Percentiles rank a stretch among this genome's conserved stretches.
Evolutionary conservation across 257 asterid genomes (phyloP).

Genomic region (Phtheirospermum japonicum): DNA sequence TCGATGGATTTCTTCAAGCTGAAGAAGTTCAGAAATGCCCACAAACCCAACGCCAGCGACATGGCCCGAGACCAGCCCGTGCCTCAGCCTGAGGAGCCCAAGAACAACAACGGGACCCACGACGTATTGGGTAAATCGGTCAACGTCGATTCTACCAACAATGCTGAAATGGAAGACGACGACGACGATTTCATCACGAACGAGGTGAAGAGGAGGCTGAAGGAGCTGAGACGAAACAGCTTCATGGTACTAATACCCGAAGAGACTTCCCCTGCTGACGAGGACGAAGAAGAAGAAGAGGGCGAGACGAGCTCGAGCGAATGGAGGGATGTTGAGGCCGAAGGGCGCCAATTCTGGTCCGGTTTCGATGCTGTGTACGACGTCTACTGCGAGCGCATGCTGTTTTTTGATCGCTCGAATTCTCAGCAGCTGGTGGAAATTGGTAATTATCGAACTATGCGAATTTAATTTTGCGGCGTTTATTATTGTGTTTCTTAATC

Average conservation of each 20-base stretch:
- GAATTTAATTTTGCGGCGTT: not conserved
- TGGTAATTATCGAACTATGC: constrained; percentile 43
- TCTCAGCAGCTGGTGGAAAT: constrained; percentile 75
- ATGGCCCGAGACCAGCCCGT: constrained; percentile 45
- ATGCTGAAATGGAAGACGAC: constrained; percentile 54
- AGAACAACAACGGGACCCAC: constrained; percentile 29
- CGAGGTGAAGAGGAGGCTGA: constrained; percentile 93
- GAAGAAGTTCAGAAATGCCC: constrained; percentile 61
- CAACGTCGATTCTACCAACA: constrained; percentile 43
- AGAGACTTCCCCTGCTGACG: constrained; percentile 63
- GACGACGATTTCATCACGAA: constrained; percentile 89
- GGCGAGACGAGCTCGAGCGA: constrained; percentile 74
- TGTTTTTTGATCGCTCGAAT: constrained; percentile 55
- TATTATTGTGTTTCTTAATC: not conserved
- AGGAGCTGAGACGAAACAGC: constrained; percentile 86
- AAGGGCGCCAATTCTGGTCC: constrained; percentile 83
- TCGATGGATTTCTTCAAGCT: constrained; percentile 72
- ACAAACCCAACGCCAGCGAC: constrained; percentile 42
- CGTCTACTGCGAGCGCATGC: constrained; percentile 72
- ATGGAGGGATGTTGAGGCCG: constrained; percentile 90
- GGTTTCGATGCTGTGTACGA: constrained; percentile 89
- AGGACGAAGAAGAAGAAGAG: constrained; percentile 67
- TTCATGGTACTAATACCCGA: constrained; percentile 94
- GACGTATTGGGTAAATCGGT: constrained; percentile 45
- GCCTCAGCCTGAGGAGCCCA: constrained; percentile 52